These are phyloP conservation scores for Nicotiana obtusifolia DNA, from an alignment of 257 asterid species.

Conservation along the genomic window DNA sequence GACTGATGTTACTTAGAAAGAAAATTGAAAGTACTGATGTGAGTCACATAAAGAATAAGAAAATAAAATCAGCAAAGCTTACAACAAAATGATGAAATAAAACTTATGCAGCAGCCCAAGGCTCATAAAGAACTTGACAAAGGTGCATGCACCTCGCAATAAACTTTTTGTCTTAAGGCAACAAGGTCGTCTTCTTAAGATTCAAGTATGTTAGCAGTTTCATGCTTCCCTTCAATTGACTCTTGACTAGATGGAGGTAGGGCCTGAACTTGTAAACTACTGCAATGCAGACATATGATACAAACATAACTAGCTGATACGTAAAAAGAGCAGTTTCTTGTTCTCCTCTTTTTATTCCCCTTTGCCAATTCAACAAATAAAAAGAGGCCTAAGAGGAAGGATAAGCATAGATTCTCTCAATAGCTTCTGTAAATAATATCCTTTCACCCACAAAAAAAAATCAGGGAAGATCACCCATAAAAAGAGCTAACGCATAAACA, in stretches of 20 bases:
- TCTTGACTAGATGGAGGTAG: not conserved
- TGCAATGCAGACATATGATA: not conserved
- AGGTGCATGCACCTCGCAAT: not conserved
- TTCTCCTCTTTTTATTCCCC: not conserved
- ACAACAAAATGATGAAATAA: not conserved
- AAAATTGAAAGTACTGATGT: not conserved
- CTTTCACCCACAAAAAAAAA: not conserved
- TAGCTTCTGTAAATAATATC: not conserved
- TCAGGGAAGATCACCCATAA: not conserved
- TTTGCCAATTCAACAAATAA: not conserved
- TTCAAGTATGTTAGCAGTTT: not conserved
- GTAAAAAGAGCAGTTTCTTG: not conserved
- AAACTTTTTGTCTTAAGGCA: not conserved
- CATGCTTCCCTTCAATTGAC: not conserved
- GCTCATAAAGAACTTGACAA: not conserved
- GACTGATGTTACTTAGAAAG: not conserved
- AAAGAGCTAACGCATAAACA: not conserved
- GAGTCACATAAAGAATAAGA: not conserved
- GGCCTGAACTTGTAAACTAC: not conserved
- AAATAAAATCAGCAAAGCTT: not conserved
- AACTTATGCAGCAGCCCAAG: not conserved
- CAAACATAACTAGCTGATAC: not conserved
- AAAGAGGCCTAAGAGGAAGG: not conserved
- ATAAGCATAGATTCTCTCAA: not conserved
- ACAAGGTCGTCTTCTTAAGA: not conserved